Conservation (phyloP, 371 early-diverging fungal genomes). For the Gilbertella persicaria region DNA sequence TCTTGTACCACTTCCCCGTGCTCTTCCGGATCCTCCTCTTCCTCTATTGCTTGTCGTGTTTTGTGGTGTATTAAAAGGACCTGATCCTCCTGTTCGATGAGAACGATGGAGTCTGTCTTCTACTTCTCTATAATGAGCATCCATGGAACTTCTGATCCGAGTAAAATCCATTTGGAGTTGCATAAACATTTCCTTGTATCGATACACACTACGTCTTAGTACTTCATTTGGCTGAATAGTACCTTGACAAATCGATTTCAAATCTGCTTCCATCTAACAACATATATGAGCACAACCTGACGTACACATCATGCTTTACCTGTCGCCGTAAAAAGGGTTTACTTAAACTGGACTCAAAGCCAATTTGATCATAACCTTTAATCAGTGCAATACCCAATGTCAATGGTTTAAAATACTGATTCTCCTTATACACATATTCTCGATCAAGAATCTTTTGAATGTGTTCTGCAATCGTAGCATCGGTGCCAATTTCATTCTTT, state of each 20-base stretch:
- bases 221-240: conserved; percentile 58
- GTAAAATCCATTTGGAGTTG: conserved; percentile 42
- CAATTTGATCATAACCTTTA: conserved; percentile 89
- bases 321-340: conserved; percentile 84
- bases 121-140: conserved; percentile 33
- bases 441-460: conserved; percentile 96
- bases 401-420: conserved; percentile 77
- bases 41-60: conserved; percentile 2
- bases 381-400: conserved; percentile 93
- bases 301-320: conserved; percentile 38
- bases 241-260: conserved; percentile 74
- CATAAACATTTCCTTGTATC: conserved; percentile 70
- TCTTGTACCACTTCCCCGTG: neutral
- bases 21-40: neutral
- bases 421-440: conserved; percentile 82
- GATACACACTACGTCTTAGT: conserved; percentile 51
- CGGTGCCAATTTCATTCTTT: conserved; percentile 98
- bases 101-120: conserved; percentile 13
- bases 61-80: conserved; percentile 1
- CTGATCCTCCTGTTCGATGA: neutral
- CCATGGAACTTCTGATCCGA: conserved; percentile 48
- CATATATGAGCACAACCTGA: neutral
- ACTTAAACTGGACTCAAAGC: conserved; percentile 78
- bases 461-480: conserved; percentile 99
- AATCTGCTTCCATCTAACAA: conserved; percentile 69